Base-by-base conservation (phyloP, 192 early-diverging fungal genomes). In the Mortierella alpina region DNA sequence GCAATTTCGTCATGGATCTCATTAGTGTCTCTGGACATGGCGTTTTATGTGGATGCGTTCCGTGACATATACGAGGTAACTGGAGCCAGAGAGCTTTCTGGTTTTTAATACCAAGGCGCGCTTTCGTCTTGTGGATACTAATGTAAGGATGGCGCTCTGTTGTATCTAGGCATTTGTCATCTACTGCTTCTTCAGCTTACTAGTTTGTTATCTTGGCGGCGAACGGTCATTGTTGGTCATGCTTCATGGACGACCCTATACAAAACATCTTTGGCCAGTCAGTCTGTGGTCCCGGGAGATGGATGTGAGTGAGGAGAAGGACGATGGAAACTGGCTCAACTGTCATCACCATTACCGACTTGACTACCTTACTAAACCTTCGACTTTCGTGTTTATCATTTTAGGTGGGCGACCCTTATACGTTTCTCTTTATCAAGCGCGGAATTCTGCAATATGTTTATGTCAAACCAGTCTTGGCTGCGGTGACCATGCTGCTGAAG, bases 401-500 rank as follows among this genome's bases (percentile, higher is more conserved):
- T 83, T 84, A 84, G 77, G 77, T 98, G 18, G 89, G 92, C 59
- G 95, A 97, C 66, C 97, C 97, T 5, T 91, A 93, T 59, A 90
- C 90, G 13, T 97, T 96, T 51, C 82, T 97, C 18, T 92, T 94
- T 73, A 88, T 98, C 17, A 95, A 95, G 70, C 86, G 94, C 50
- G 94, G 96, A 0, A 96, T 98, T 44, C 86, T 98, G n/a, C 97
- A 98, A 83, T 98, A 95, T 77, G 93, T 97, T 40, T 89, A 93
- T 70, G 83, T 96, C 9, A 98, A 97, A 72, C 97, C 97, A 6
- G 65, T 94, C 6, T 66, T 96, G 55, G 92, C 93, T 2, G 83
- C 90, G 3, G 63, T 93, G 12, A 97, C 93, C 12, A 93, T 98
- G 93, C 65, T 92, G 15, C 82, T 96, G 12, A 95, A 95, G 67